These are phyloP conservation scores for Mycena rebaudengoi DNA, from an alignment of 768 basidiomycete genomes.

Conservation along the genomic window DNA sequence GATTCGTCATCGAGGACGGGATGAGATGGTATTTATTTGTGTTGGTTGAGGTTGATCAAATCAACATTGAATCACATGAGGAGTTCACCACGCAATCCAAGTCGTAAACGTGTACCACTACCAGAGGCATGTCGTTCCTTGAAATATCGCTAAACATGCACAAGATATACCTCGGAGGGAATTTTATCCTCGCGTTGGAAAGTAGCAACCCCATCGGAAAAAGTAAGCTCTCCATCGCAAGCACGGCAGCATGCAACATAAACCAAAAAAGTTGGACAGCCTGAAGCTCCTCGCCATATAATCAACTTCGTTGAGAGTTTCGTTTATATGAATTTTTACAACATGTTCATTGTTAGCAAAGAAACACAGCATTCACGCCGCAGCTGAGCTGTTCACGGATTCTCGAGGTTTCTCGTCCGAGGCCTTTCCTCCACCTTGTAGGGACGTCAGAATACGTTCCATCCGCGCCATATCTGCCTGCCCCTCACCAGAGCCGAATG, in stretches of 20 bases:
- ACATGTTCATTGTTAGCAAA: background rate
- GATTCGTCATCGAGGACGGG: background rate
- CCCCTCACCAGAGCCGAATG: slow-evolving; percentile 30
- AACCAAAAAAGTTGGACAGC: no score
- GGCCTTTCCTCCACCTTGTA: slow-evolving; percentile 5
- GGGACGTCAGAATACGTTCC: slow-evolving; percentile 24
- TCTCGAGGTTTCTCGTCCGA: slow-evolving; percentile 9
- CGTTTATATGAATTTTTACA: no score
- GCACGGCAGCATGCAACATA: no score
- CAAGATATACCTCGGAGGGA: no score
- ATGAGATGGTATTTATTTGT: background rate
- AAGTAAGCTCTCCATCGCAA: no score
- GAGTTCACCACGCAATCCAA: background rate
- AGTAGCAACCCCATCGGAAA: no score
- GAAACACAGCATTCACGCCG: background rate
- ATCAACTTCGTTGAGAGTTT: no score
- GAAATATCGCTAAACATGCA: no score
- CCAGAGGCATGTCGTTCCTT: no score
- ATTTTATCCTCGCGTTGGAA: no score
- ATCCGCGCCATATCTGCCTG: slow-evolving; percentile 30
- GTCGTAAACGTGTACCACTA: no score
- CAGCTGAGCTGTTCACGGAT: slow-evolving; percentile 7
- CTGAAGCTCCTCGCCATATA: no score
- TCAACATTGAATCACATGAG: background rate
- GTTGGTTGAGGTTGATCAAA: background rate